Conservation (phyloP, 768 basidiomycete genomes). For the Steccherinum ochraceum region DNA sequence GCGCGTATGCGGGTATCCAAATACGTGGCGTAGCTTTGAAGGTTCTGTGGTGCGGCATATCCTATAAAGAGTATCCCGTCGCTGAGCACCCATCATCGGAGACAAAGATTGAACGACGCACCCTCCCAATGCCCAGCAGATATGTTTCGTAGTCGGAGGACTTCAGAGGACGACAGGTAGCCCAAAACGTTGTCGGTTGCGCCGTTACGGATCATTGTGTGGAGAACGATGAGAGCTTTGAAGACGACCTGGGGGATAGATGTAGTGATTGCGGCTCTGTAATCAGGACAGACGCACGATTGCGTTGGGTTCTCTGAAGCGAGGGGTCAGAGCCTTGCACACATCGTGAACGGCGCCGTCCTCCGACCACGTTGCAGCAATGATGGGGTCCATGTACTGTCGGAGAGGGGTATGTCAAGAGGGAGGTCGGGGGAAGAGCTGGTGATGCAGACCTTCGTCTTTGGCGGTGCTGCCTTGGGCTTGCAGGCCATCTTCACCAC, state of each 20-base stretch:
- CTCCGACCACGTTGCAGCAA: constrained; percentile 94
- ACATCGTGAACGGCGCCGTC: constrained; percentile 93
- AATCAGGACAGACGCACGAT: constrained; percentile 50
- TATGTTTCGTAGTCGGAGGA: constrained; percentile 78
- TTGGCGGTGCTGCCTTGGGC: constrained; percentile 93
- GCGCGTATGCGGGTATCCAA: constrained; percentile 84
- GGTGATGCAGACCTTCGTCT: constrained; percentile 67
- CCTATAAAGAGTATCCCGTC: constrained; percentile 41
- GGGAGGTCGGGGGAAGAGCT: not conserved
- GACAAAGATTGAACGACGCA: constrained; percentile 24
- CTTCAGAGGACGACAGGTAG: constrained; percentile 75
- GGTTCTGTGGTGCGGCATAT: constrained; percentile 78
- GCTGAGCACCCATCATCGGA: too few relatives aligned
- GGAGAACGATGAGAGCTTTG: constrained; percentile 92
- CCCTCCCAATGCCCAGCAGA: constrained; percentile 86
- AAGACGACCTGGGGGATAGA: constrained; percentile 73
- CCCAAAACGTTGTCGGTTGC: constrained; percentile 87
- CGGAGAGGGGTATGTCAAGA: not conserved
- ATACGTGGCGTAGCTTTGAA: constrained; percentile 83
- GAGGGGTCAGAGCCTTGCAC: constrained; percentile 77
- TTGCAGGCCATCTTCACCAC: constrained; percentile 96
- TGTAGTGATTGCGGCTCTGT: constrained; percentile 1
- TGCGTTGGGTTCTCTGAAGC: constrained; percentile 87
- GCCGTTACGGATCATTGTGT: constrained; percentile 97
- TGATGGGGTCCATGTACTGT: constrained; percentile 94